A percentile compares a stretch with the other conserved stretches of the same genome.
Conservation (phyloP, 768 basidiomycete genomes). For the Suillus luteus region DNA sequence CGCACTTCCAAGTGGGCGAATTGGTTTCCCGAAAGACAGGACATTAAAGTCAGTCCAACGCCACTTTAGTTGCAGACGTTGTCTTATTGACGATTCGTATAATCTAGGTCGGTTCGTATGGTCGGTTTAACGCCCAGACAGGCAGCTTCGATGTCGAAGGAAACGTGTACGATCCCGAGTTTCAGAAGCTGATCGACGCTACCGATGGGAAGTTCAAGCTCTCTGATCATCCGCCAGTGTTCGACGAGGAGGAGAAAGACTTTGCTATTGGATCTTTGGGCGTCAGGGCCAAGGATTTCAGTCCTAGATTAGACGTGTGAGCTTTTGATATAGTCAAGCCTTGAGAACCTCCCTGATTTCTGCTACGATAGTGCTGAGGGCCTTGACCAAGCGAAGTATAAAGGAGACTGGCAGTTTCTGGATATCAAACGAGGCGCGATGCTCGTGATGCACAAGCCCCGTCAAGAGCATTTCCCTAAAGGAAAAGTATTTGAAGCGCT, state of each 20-base stretch:
- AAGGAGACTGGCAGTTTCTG: slow-evolving; percentile 37
- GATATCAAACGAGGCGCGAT: slow-evolving; percentile 33
- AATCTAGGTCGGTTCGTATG: slow-evolving; percentile 33
- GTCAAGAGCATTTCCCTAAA: slow-evolving; percentile 21
- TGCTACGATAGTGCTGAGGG: slow-evolving; percentile 20
- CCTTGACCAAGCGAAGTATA: slow-evolving; percentile 32
- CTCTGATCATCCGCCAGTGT: slow-evolving; percentile 23
- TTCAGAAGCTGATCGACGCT: slow-evolving; percentile 19
- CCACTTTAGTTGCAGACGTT: neutral
- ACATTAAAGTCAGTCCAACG: slow-evolving; percentile 28
- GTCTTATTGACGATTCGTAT: neutral
- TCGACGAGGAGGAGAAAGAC: slow-evolving; percentile 23
- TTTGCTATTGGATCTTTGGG: slow-evolving; percentile 27
- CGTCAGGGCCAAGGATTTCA: slow-evolving; percentile 19
- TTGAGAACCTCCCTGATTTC: neutral
- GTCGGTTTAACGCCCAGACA: slow-evolving; percentile 27
- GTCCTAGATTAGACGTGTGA: slow-evolving; percentile 15
- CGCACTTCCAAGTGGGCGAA: slow-evolving; percentile 40
- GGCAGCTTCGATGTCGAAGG: slow-evolving; percentile 31
- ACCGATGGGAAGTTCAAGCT: slow-evolving; percentile 18
- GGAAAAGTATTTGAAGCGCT: slow-evolving; percentile 29
- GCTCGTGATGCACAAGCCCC: slow-evolving; percentile 36
- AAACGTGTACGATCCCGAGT: slow-evolving; percentile 25
- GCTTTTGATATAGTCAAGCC: neutral
- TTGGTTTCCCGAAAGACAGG: slow-evolving; percentile 36